Evolutionary conservation across 2,329 filamentous ascomycete genomes (phyloP).

Genomic region (Hypomyces perniciosus): DNA sequence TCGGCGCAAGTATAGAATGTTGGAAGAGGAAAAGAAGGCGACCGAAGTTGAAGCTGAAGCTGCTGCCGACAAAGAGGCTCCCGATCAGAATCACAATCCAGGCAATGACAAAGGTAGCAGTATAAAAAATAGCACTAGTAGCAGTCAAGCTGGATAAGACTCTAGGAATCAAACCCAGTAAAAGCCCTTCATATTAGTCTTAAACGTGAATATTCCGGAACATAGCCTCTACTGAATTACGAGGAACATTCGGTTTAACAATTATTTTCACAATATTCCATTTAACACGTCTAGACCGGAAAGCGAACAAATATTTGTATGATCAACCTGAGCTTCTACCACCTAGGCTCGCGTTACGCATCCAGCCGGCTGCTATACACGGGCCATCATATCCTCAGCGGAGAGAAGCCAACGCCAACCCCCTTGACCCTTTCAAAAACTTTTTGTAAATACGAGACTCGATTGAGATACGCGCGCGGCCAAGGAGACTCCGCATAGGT

Average conservation of each 20-base stretch:
- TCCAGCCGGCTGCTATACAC: constrained; percentile 46
- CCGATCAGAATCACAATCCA: background rate
- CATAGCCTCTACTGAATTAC: background rate
- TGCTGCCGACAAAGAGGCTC: background rate
- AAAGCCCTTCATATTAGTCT: background rate
- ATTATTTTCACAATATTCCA: constrained; percentile 22
- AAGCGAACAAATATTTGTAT: constrained; percentile 49
- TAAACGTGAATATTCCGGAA: background rate
- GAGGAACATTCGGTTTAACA: background rate
- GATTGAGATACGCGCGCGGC: constrained; percentile 43
- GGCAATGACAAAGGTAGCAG: background rate
- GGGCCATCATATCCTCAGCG: constrained; percentile 40
- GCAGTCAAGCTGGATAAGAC: background rate
- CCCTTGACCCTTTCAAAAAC: constrained; percentile 50
- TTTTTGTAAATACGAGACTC: constrained; percentile 53
- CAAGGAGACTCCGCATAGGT: constrained; percentile 37
- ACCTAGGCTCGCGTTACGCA: constrained; percentile 40
- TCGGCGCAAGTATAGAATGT: constrained; percentile 66
- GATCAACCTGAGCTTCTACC: constrained; percentile 50
- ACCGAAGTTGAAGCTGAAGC: background rate
- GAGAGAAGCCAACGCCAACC: constrained; percentile 44
- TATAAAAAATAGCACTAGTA: background rate
- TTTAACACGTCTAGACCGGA: constrained; percentile 29
- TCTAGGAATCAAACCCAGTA: background rate
- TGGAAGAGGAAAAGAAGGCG: constrained; percentile 44